Evolutionary conservation across 163 green algal species (phyloP).

Genomic region (Prototheca wickerhamii): DNA sequence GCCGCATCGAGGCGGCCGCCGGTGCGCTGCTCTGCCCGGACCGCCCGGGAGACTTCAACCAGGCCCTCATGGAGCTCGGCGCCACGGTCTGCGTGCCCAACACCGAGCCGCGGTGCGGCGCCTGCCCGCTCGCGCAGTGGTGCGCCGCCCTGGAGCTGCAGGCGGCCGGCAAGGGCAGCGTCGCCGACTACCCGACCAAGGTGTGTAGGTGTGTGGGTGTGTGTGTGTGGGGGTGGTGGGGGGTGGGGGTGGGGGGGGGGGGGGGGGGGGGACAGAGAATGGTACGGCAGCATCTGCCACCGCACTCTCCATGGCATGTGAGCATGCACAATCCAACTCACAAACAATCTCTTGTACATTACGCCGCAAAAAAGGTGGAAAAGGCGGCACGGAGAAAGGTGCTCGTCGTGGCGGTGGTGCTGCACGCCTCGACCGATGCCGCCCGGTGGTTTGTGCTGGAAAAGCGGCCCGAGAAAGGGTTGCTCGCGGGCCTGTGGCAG

Average conservation of each 20-base stretch:
- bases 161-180: constrained; percentile 2
- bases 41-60: constrained; percentile 86
- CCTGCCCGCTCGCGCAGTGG: constrained; percentile 56
- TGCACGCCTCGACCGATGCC: constrained; percentile 11
- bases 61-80: constrained; percentile 96
- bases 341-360: constrained; percentile 12
- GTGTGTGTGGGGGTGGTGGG: not conserved
- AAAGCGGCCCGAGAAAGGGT: constrained; percentile 59
- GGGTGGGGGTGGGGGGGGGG: not conserved
- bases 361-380: constrained; percentile 35
- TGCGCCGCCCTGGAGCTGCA: constrained; percentile 43
- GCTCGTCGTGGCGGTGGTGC: constrained; percentile 56
- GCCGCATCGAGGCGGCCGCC: constrained; percentile 23
- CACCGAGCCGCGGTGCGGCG: constrained; percentile 46
- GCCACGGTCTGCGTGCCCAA: constrained; percentile 75
- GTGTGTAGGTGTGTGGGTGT: constrained; percentile 2
- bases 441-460: constrained; percentile 58
- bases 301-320: not conserved
- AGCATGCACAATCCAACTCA: not conserved
- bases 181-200: constrained; percentile 50
- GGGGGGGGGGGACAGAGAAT: not conserved
- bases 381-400: constrained; percentile 51
- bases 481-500: constrained; percentile 92
- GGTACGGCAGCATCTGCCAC: not conserved
- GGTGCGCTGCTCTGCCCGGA: constrained; percentile 48